Percentiles rank a stretch among this genome's conserved stretches.
phyloP scores from a whole-genome alignment of 1,139 yeast species.

The Diutina neorugosa region DNA sequence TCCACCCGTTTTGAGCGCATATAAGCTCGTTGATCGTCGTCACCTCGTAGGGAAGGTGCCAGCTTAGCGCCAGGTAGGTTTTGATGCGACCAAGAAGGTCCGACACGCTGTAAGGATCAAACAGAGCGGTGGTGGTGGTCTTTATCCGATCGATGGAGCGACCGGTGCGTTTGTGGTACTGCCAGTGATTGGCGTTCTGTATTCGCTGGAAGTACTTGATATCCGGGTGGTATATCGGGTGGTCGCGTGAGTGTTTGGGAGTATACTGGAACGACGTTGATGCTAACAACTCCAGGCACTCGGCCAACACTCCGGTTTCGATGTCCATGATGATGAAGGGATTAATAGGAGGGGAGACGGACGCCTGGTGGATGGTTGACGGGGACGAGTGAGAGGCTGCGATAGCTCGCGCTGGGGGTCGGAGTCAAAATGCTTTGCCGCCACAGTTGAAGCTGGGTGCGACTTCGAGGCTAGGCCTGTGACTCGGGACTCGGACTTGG shows the following conservation, averaged over 20 bases:
- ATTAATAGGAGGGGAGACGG: no score
- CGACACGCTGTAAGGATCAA: not conserved
- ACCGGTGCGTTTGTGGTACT: not conserved
- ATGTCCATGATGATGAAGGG: not conserved
- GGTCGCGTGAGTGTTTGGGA: not conserved
- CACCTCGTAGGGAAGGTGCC: not conserved
- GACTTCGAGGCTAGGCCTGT: no score
- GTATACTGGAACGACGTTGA: not conserved
- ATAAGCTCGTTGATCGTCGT: not conserved
- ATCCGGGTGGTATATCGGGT: not conserved
- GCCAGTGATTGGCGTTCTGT: constrained; percentile 1
- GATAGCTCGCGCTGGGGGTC: not conserved
- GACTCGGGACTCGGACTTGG: not conserved
- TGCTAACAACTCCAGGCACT: constrained; percentile 1
- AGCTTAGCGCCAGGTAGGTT: not conserved
- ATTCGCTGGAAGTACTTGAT: constrained; percentile 2
- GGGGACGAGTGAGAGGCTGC: not conserved
- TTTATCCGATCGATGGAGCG: not conserved
- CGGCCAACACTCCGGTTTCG: not conserved
- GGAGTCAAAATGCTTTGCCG: not conserved
- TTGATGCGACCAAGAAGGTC: not conserved
- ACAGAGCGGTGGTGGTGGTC: not conserved
- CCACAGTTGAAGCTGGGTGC: not conserved
- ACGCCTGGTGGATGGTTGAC: no score
- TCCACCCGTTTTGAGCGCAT: constrained; percentile 1